Evolutionary conservation across 169 alveolate species (phyloP).

Genomic region (Plasmodium chabaudi): DNA sequence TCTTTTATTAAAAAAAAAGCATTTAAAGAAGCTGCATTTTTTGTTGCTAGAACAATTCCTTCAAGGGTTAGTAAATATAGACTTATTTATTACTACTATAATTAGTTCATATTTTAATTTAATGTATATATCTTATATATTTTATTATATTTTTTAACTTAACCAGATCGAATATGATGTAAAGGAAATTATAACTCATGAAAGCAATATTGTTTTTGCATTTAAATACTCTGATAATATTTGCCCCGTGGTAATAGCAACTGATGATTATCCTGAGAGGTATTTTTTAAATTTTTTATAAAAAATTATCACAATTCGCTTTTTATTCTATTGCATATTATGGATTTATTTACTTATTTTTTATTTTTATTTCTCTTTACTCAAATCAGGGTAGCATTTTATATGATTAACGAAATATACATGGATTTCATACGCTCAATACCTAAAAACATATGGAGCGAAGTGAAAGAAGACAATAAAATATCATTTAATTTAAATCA

Average conservation of each 20-base stretch:
- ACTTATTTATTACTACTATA: not conserved
- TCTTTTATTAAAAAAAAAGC: slow-evolving; percentile 75
- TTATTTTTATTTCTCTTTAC: not conserved
- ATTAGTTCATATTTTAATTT: not conserved
- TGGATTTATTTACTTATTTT: not conserved
- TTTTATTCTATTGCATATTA: not conserved
- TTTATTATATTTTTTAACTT: slow-evolving; percentile 1
- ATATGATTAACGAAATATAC: slow-evolving; percentile 73
- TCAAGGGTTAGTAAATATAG: slow-evolving; percentile 65
- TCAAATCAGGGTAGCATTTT: slow-evolving; percentile 59
- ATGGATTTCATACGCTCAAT: slow-evolving; percentile 34
- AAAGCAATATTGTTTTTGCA: slow-evolving; percentile 62
- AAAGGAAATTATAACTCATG: slow-evolving; percentile 75
- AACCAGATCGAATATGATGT: slow-evolving; percentile 66
- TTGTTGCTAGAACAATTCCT: slow-evolving; percentile 75
- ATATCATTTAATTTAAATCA: slow-evolving; percentile 39
- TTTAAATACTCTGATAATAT: slow-evolving; percentile 53
- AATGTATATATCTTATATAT: not conserved
- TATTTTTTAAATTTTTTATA: slow-evolving; percentile 23
- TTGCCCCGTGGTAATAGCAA: slow-evolving; percentile 72
- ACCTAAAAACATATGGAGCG: slow-evolving; percentile 60
- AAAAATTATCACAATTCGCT: not conserved
- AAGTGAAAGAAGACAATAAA: slow-evolving; percentile 66
- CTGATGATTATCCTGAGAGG: slow-evolving; percentile 77
- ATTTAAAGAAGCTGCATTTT: slow-evolving; percentile 72